These are phyloP conservation scores for Komagataella phaffii DNA, from an alignment of 805 yeast genomes.

Conservation along the genomic window DNA sequence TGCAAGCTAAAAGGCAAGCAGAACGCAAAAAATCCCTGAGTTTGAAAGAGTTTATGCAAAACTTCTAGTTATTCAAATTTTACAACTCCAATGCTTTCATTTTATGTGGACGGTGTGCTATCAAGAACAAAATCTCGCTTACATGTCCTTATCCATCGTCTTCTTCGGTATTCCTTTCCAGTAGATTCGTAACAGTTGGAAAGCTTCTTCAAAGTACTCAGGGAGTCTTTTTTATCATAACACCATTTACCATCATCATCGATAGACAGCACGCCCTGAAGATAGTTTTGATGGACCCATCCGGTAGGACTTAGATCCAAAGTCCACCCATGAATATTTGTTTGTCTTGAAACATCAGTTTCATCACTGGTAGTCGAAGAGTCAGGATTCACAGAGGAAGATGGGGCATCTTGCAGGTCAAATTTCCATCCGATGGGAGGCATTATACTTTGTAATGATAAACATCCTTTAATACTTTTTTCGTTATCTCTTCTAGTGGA, in stretches of 20 bases:
- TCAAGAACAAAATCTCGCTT: constrained; percentile 9
- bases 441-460: constrained; percentile 23
- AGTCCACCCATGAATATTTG: constrained; percentile 36
- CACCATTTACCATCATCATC: constrained; percentile 82
- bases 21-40: constrained; percentile 7
- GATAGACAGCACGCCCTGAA: constrained; percentile 38
- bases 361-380: constrained; percentile 8
- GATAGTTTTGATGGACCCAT: constrained; percentile 47
- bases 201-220: neutral
- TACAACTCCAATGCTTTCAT: neutral
- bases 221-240: constrained; percentile 35
- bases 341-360: constrained; percentile 5
- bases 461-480: constrained; percentile 14
- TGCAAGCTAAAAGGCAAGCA: constrained; percentile 8
- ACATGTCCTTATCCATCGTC: constrained; percentile 52
- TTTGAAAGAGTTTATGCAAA: constrained; percentile 14
- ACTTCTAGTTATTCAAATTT: neutral
- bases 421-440: constrained; percentile 56
- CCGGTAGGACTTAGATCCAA: constrained; percentile 47
- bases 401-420: neutral
- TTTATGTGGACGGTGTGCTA: neutral
- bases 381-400: neutral
- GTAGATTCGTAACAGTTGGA: constrained; percentile 6
- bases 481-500: constrained; percentile 22
- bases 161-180: constrained; percentile 38